Base-by-base conservation (phyloP, 768 basidiomycete genomes). In the Leucogyrophana mollusca region DNA sequence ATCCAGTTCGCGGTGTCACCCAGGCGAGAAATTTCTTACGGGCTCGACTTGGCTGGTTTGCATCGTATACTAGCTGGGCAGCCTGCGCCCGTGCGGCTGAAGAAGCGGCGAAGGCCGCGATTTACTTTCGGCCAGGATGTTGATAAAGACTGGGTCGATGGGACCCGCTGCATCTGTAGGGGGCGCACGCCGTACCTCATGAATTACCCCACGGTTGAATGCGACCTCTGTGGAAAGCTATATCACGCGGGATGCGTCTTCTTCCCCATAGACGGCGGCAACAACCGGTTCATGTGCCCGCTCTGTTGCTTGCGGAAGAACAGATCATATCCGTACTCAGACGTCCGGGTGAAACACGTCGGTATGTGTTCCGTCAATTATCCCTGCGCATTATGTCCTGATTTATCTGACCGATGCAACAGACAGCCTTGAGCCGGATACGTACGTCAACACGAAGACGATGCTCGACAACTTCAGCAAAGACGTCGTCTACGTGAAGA, bases 1-100 rank as follows among this genome's bases (percentile, higher is more conserved):
- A 87, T 93, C 43, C 90, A 91, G 65, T 91, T 93, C 58, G 83
- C 85, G n/a, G 85, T 93, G 9, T 87, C 87, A 0, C 86, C 88
- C 2, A 87, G 80, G 49, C 85, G 82, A 1, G 88, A 90, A 39
- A 78, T 87, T 2, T 90, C 88, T 2, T 92, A 83, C 55, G 90
- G 90, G 13, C 72, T 93, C 21, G 87, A 92, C 61, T 77, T 91
- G 17, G 87, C 90, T 32, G 85, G 87, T 8, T 65, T 93, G 38
- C 90, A 93, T 65, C 83, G 90, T 7, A 82, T 89, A 45, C 75
- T 91, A 23, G 89, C 89, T 14, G 79, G 78, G 25, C 79, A 84
- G 46, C 83, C 85, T 30, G 57, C 66, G 50, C 62, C 74, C 43
- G 60, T 72, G 52, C 72, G 62, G 58, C 69, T 64, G 59, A 76